A percentile compares a stretch with the other conserved stretches of the same genome.
Conservation (phyloP, 2,329 filamentous ascomycete genomes). For the Sordariomycetes sp. region DNA sequence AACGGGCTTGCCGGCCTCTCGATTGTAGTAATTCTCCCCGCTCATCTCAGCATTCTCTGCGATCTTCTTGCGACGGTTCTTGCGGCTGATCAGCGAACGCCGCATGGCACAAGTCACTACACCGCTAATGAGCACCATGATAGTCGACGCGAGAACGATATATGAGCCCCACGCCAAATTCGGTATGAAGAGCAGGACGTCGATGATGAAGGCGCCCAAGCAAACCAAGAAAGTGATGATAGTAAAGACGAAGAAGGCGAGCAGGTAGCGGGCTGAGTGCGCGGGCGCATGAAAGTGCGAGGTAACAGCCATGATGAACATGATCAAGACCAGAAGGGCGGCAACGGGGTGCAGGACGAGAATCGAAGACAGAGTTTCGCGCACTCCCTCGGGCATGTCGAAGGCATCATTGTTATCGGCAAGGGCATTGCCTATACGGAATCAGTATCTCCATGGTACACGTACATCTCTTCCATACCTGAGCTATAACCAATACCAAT, state of each 20-base stretch:
- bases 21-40: slow-evolving; percentile 81
- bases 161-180: slow-evolving; percentile 92
- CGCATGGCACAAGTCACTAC: slow-evolving; percentile 93
- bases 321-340: slow-evolving; percentile 74
- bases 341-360: slow-evolving; percentile 91
- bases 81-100: slow-evolving; percentile 79
- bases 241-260: slow-evolving; percentile 76
- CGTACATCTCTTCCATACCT: slow-evolving; percentile 55
- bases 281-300: slow-evolving; percentile 83
- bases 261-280: slow-evolving; percentile 82
- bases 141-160: slow-evolving; percentile 81
- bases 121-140: slow-evolving; percentile 71
- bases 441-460: background rate
- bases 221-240: slow-evolving; percentile 78
- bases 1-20: slow-evolving; percentile 45
- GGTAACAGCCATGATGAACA: slow-evolving; percentile 68
- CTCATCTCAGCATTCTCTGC: slow-evolving; percentile 96
- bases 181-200: slow-evolving; percentile 89
- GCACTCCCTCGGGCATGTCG: slow-evolving; percentile 41
- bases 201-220: slow-evolving; percentile 81
- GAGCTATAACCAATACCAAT: slow-evolving; percentile 81
- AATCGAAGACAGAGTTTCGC: slow-evolving; percentile 69
- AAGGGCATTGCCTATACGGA: background rate
- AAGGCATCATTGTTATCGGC: slow-evolving; percentile 31
- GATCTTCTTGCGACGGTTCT: slow-evolving; percentile 86